These are phyloP conservation scores for Phytopythium cucurbitacearum DNA, from an alignment of 352 stramenopile species.

Conservation along the genomic window DNA sequence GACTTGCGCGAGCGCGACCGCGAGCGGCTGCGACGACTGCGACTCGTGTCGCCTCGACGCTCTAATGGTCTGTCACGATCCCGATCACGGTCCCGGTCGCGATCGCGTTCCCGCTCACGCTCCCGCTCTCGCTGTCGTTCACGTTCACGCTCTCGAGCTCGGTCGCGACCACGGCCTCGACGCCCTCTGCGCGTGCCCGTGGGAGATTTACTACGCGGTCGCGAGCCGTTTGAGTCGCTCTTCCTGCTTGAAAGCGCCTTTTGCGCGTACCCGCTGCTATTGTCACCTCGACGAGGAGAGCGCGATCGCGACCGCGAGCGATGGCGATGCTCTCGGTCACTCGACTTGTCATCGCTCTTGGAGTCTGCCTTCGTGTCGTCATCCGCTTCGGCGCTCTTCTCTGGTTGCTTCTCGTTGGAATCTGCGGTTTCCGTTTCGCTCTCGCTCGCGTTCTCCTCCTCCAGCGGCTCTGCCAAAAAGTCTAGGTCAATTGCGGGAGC, in stretches of 20 bases:
- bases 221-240: constrained; percentile 11
- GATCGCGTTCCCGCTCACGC: constrained; percentile 8
- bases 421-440: constrained; percentile 28
- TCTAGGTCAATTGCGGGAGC: constrained; percentile 83
- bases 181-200: no score
- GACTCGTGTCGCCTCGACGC: constrained; percentile 19
- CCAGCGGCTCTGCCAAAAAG: constrained; percentile 50
- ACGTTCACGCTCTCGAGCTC: no score
- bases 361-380: constrained; percentile 12
- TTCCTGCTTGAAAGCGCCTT: constrained; percentile 26
- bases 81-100: constrained; percentile 15
- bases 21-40: constrained; percentile 32
- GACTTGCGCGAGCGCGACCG: constrained; percentile 36
- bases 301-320: constrained; percentile 11
- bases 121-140: no score
- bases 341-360: constrained; percentile 29
- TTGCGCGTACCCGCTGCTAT: constrained; percentile 18
- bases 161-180: no score
- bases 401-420: constrained; percentile 3
- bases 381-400: constrained; percentile 6
- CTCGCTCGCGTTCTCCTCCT: constrained; percentile 45
- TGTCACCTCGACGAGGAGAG: constrained; percentile 11
- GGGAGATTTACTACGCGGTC: no score
- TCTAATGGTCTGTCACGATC: constrained; percentile 15
- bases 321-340: constrained; percentile 21